These are phyloP conservation scores for Clonostachys rhizophaga DNA, from an alignment of 2,329 filamentous ascomycete species.

Conservation along the genomic window DNA sequence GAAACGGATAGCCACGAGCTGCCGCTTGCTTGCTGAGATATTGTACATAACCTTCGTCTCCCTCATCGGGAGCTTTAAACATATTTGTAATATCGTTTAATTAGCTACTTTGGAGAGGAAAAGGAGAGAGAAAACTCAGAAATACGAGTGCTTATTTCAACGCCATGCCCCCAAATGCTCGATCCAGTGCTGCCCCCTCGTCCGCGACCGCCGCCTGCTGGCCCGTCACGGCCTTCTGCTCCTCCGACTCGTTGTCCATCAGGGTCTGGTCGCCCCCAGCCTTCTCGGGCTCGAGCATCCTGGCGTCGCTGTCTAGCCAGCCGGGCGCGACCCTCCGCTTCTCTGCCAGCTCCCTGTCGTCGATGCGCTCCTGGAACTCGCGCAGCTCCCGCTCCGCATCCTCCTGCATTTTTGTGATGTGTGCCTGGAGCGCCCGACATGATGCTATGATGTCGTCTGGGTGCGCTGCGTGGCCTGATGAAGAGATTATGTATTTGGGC, in stretches of 20 bases:
- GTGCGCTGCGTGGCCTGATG: conserved; percentile 76
- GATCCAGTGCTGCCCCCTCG: conserved; percentile 51
- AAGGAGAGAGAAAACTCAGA: background rate
- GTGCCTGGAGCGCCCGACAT: conserved; percentile 71
- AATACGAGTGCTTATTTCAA: conserved; percentile 15
- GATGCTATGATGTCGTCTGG: conserved; percentile 81
- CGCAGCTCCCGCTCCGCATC: conserved; percentile 64
- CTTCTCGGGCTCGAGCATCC: conserved; percentile 64
- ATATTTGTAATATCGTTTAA: too few relatives aligned
- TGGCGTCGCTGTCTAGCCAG: conserved; percentile 72
- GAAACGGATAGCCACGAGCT: too few relatives aligned
- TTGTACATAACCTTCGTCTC: too few relatives aligned
- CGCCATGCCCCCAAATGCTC: conserved; percentile 48
- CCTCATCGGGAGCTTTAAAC: too few relatives aligned
- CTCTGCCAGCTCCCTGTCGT: conserved; percentile 66
- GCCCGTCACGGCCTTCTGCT: conserved; percentile 14
- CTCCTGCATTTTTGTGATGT: conserved; percentile 64
- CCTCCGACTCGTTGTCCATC: conserved; percentile 9
- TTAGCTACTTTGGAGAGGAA: too few relatives aligned
- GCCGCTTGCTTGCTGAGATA: too few relatives aligned
- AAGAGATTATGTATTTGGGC: conserved; percentile 71
- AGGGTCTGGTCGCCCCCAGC: conserved; percentile 5
- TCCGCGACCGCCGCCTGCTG: conserved; percentile 23
- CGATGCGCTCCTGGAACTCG: conserved; percentile 65
- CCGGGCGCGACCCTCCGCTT: conserved; percentile 76